These are phyloP conservation scores for Paspalum notatum DNA, from an alignment of 176 grass and related monocot species.

Conservation along the genomic window DNA sequence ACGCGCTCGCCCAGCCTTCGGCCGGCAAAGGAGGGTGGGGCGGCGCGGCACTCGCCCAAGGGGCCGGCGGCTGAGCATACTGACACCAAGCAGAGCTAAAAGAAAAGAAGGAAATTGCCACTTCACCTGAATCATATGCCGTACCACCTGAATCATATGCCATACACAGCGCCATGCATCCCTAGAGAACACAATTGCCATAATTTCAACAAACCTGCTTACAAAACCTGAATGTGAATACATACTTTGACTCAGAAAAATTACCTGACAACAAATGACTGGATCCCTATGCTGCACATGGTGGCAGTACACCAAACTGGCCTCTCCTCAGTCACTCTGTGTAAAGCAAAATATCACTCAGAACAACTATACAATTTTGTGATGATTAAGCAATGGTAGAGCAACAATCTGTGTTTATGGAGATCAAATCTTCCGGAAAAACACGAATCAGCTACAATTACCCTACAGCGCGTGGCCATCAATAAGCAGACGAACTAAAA, in stretches of 20 bases:
- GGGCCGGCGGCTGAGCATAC: too few relatives aligned
- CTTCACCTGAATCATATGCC: too few relatives aligned
- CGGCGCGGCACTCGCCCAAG: too few relatives aligned
- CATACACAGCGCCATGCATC: conserved; percentile 93
- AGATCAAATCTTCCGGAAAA: conserved; percentile 10
- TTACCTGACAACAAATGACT: conserved; percentile 26
- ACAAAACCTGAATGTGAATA: conserved; percentile 24
- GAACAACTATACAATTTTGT: not conserved
- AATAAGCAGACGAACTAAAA: not conserved
- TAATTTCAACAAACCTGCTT: conserved; percentile 84
- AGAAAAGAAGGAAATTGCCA: not conserved
- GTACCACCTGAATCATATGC: conserved; percentile 99
- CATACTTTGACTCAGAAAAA: conserved; percentile 15
- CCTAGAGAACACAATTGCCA: conserved; percentile 86
- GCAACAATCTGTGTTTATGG: not conserved
- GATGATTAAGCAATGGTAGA: conserved; percentile 14
- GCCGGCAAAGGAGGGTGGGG: too few relatives aligned
- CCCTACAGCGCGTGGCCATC: not conserved
- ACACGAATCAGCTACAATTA: not conserved
- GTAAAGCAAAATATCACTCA: conserved; percentile 31
- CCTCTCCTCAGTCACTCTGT: conserved; percentile 85
- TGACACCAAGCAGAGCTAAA: conserved; percentile 16
- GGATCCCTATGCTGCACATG: conserved; percentile 85
- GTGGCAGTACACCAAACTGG: conserved; percentile 93
- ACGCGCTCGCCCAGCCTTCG: too few relatives aligned